These are phyloP conservation scores for Paraglomus brasilianum DNA, from an alignment of 192 early-diverging fungal genomes.

Conservation along the genomic window DNA sequence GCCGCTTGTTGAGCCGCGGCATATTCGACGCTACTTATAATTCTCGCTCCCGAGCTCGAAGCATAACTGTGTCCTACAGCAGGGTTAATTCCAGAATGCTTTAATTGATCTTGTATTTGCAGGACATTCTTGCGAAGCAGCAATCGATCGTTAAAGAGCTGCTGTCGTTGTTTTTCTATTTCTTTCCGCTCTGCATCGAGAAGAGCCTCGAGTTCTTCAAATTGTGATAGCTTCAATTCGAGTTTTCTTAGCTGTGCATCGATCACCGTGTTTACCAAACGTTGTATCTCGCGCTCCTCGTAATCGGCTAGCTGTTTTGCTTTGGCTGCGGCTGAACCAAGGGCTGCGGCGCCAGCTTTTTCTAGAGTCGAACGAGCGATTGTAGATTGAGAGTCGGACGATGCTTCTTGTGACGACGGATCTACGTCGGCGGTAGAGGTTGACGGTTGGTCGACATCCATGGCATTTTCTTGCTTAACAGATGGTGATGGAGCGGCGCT, in stretches of 20 bases:
- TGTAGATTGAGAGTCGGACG: slow-evolving; percentile 1
- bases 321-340: slow-evolving; percentile 92
- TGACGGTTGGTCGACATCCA: slow-evolving; percentile 35
- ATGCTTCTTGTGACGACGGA: slow-evolving; percentile 2
- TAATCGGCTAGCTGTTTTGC: slow-evolving; percentile 75
- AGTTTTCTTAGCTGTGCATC: slow-evolving; percentile 88
- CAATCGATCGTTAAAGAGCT: slow-evolving; percentile 60
- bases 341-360: slow-evolving; percentile 79
- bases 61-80: slow-evolving; percentile 7
- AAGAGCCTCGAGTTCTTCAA: slow-evolving; percentile 86
- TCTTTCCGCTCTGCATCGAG: slow-evolving; percentile 87
- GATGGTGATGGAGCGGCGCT: too few species aligned
- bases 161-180: slow-evolving; percentile 65
- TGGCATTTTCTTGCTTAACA: slow-evolving; percentile 32
- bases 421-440: neutral
- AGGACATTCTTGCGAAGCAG: slow-evolving; percentile 53
- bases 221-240: slow-evolving; percentile 90
- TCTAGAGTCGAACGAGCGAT: slow-evolving; percentile 53
- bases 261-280: slow-evolving; percentile 76
- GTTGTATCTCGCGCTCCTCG: slow-evolving; percentile 85
- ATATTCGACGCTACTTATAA: slow-evolving; percentile 12
- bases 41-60: neutral
- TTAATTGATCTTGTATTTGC: slow-evolving; percentile 40
- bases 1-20: slow-evolving; percentile 5
- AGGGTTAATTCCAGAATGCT: neutral